phyloP scores from a whole-genome alignment of 208 protist genomes.

The Sergeia podlipaevii region DNA sequence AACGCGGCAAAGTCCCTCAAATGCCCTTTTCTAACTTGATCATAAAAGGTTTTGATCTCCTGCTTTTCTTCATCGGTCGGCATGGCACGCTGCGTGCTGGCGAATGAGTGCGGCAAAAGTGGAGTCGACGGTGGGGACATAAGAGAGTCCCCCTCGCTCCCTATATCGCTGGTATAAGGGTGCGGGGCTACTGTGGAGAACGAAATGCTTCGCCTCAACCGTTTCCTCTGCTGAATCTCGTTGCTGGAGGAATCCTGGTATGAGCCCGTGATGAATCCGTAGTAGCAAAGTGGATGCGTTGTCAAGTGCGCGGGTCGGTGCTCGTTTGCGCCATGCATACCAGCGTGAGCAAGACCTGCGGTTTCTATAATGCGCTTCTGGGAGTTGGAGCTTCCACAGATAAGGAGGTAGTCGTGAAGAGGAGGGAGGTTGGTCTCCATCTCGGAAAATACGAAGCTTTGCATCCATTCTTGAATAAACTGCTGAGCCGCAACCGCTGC shows the following conservation, averaged over 20 bases:
- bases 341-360: constrained; percentile 3
- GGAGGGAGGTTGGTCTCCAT: constrained; percentile 80
- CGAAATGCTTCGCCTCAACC: constrained; percentile 9
- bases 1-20: constrained; percentile 47
- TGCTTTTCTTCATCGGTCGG: constrained; percentile 30
- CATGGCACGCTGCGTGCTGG: too few species aligned
- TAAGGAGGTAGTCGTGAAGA: constrained; percentile 77
- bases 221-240: constrained; percentile 14
- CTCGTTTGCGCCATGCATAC: constrained; percentile 42
- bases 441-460: constrained; percentile 79
- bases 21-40: constrained; percentile 32
- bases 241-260: too few species aligned
- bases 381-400: constrained; percentile 59
- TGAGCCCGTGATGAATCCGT: constrained; percentile 46
- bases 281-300: constrained; percentile 83
- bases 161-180: not conserved
- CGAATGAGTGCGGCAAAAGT: constrained; percentile 7
- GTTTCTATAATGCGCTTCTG: constrained; percentile 35
- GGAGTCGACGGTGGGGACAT: too few species aligned
- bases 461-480: constrained; percentile 86
- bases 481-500: constrained; percentile 56
- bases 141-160: not conserved
- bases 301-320: constrained; percentile 69
- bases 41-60: constrained; percentile 34
- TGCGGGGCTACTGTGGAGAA: too few species aligned